These are phyloP conservation scores for Naumovozyma castellii DNA, from an alignment of 805 yeast species.

Conservation along the genomic window DNA sequence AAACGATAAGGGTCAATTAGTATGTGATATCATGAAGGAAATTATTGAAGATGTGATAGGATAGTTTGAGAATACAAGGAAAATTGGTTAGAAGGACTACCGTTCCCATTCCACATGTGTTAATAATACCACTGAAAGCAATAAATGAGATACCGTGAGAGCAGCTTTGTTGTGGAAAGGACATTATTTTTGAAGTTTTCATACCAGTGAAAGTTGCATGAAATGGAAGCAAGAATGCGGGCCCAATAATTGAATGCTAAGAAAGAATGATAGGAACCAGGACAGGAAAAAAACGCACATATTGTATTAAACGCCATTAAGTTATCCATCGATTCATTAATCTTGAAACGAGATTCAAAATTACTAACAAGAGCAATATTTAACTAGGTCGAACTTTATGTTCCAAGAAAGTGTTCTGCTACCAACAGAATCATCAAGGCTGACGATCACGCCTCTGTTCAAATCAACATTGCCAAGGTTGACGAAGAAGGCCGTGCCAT, in stretches of 20 bases:
- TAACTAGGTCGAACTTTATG: conserved; percentile 93
- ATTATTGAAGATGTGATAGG: background rate
- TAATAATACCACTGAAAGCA: too few species aligned
- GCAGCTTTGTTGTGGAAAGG: too few species aligned
- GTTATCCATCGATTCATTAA: background rate
- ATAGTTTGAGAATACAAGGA: background rate
- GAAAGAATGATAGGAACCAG: too few species aligned
- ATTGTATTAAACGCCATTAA: too few species aligned
- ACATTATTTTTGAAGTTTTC: too few species aligned
- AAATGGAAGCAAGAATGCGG: too few species aligned
- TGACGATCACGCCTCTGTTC: conserved; percentile 98
- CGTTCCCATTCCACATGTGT: too few species aligned
- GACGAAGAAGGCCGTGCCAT: conserved; percentile 94
- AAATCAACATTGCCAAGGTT: conserved; percentile 96
- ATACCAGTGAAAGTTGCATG: too few species aligned
- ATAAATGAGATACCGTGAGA: too few species aligned
- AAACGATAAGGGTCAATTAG: conserved; percentile 99
- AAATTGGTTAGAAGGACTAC: too few species aligned
- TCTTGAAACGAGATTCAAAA: background rate
- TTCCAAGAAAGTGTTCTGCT: conserved; percentile 99
- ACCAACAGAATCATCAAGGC: conserved; percentile 99
- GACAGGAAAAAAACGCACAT: too few species aligned
- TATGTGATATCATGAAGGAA: conserved; percentile 46
- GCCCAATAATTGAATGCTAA: too few species aligned
- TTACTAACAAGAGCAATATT: background rate